These are phyloP conservation scores for Chenopodium formosanum DNA, from an alignment of 148 eudicot species.

Conservation along the genomic window DNA sequence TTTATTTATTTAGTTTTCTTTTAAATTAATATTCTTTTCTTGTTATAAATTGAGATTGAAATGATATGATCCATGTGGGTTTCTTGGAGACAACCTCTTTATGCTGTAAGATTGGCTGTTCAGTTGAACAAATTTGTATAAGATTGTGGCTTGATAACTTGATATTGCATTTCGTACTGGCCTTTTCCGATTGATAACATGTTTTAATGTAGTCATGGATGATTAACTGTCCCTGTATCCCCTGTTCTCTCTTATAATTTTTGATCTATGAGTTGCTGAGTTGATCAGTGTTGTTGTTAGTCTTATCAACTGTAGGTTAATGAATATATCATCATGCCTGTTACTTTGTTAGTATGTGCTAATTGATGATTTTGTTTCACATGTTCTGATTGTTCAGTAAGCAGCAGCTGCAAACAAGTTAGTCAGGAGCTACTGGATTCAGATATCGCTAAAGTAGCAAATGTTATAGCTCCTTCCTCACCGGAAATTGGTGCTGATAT, in stretches of 20 bases:
- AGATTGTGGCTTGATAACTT: neutral
- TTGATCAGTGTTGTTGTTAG: too few relatives aligned
- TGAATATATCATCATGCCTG: neutral
- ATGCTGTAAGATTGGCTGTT: neutral
- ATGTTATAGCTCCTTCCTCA: neutral
- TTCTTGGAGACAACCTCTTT: neutral
- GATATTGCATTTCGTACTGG: too few relatives aligned
- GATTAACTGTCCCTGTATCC: too few relatives aligned
- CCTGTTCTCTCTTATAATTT: too few relatives aligned
- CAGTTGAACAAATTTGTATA: neutral
- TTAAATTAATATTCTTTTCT: neutral
- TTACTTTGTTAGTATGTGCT: neutral
- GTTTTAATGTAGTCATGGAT: too few relatives aligned
- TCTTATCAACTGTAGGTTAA: too few relatives aligned
- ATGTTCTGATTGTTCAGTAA: constrained; percentile 7
- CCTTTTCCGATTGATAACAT: too few relatives aligned
- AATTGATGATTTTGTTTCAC: neutral
- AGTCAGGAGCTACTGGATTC: neutral
- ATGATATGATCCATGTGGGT: neutral
- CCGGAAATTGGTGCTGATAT: constrained; percentile 1
- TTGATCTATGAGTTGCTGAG: too few relatives aligned
- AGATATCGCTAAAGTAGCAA: neutral
- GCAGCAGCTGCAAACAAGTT: neutral
- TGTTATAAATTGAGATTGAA: neutral
- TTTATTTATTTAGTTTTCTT: neutral